These are phyloP conservation scores for Chlorencoelia australis DNA, from an alignment of 2,329 filamentous ascomycete genomes.

Conservation along the genomic window DNA sequence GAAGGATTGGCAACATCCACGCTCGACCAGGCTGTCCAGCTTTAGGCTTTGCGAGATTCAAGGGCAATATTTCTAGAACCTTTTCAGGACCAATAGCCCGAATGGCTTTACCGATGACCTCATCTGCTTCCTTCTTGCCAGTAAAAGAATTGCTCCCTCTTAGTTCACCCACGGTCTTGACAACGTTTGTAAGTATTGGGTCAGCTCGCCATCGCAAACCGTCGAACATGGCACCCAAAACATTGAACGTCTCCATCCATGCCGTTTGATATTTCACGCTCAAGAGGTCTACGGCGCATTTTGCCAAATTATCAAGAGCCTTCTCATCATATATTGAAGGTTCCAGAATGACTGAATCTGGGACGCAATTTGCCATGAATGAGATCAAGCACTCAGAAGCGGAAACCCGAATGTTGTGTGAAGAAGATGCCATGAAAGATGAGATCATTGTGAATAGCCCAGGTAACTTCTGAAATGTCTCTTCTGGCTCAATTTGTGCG, in stretches of 20 bases:
- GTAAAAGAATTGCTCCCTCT: conserved; percentile 80
- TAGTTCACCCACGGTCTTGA: conserved; percentile 75
- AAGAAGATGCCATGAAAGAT: conserved; percentile 73
- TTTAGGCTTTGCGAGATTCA: conserved; percentile 73
- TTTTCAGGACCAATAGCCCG: conserved; percentile 82
- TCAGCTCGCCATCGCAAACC: conserved; percentile 74
- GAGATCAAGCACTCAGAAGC: conserved; percentile 92
- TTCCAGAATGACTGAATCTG: conserved; percentile 70
- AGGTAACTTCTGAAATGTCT: conserved; percentile 85
- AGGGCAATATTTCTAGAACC: conserved; percentile 70
- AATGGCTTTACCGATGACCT: conserved; percentile 79
- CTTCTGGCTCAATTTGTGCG: conserved; percentile 76
- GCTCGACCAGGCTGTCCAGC: conserved; percentile 75
- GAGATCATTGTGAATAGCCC: conserved; percentile 73
- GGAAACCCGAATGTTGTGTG: conserved; percentile 87
- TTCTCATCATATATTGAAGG: conserved; percentile 92
- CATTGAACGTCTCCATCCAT: conserved; percentile 89
- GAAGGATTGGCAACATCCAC: conserved; percentile 87
- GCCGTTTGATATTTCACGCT: conserved; percentile 88
- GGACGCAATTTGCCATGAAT: conserved; percentile 83
- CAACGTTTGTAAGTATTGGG: conserved; percentile 65
- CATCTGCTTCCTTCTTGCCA: conserved; percentile 90
- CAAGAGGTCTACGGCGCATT: conserved; percentile 61
- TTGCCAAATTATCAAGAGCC: conserved; percentile 69
- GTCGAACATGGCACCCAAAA: conserved; percentile 80